phyloP scores from a whole-genome alignment of 768 basidiomycete species.

The Leccinum subgranulosum region DNA sequence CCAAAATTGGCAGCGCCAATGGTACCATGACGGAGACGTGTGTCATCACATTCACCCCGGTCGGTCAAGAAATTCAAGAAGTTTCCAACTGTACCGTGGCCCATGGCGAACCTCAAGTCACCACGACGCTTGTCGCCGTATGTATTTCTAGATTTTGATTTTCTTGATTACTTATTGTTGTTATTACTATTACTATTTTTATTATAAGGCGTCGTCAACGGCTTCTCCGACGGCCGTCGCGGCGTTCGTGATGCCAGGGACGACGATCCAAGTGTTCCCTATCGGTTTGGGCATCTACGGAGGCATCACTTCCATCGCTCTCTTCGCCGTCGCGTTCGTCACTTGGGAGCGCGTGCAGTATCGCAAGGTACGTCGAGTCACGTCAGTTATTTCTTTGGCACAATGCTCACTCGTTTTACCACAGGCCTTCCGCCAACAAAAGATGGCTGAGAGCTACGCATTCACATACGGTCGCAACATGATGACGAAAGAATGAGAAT shows the following conservation, averaged over 20 bases:
- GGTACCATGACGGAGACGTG: constrained; percentile 60
- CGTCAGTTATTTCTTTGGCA: not conserved
- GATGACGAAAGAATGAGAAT: constrained; percentile 27
- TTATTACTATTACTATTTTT: not conserved
- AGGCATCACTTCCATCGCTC: constrained; percentile 79
- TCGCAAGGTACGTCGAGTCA: constrained; percentile 59
- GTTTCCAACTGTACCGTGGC: constrained; percentile 50
- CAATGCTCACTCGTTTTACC: constrained; percentile 1
- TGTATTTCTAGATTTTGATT: not conserved
- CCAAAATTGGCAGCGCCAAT: constrained; percentile 34
- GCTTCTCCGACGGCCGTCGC: constrained; percentile 29
- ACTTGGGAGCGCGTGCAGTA: constrained; percentile 87
- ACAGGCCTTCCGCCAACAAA: constrained; percentile 72
- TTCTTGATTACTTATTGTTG: not conserved
- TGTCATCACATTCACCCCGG: constrained; percentile 50
- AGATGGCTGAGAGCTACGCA: constrained; percentile 59
- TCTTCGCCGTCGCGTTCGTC: constrained; percentile 79
- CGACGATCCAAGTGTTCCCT: constrained; percentile 69
- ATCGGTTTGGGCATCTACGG: constrained; percentile 83
- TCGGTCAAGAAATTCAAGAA: constrained; percentile 52
- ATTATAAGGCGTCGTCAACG: constrained; percentile 27
- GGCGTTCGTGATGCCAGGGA: constrained; percentile 67
- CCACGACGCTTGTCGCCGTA: constrained; percentile 7
- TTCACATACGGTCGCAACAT: constrained; percentile 60
- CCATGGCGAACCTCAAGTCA: constrained; percentile 18